Base-by-base conservation (phyloP, 192 early-diverging fungal genomes). In the Chytriomyces hyalinus region DNA sequence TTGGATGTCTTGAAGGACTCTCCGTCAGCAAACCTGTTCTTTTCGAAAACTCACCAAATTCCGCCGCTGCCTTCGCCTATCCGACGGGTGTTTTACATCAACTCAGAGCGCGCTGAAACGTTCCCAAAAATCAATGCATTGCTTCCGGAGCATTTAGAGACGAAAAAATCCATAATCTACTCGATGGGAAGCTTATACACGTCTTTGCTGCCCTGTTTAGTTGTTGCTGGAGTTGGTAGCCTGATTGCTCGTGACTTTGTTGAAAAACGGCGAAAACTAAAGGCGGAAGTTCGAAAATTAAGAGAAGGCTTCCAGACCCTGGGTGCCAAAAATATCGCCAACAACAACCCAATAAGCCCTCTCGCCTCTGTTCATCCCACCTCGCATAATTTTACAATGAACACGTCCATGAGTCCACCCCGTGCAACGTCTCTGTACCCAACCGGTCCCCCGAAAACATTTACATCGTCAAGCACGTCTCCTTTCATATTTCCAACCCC, bases 101-200 rank as follows among this genome's bases (percentile, higher is more conserved):
- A 93, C 65, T 84, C 87, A 45, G 90, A 92, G 75, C 89, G 86
- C 5, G 90, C 93, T 65, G 92, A 93, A 69, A 92, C 91, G 51
- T 91, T 87, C 61, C 90, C 91, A 9, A 80, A 84, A 28, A 80
- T 91, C 20, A 92, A 92, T 71, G 84, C 90, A 8, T 87, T 91
- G 51, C 80, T 91, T 8, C 76, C 85, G 11, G 77, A 76, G 36
- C 80, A 90, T 3, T 67, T 93, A 17, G 62, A 75, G 2, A 79
- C 72, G 7, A 90, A 91, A 73, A 80, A 85, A 44, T 81, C 87
- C 0, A 78, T 93, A 3, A 80, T 92, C 5, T 93, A 92, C 70
- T 88, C 91, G 0, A 92, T 92, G 67, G 92, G 92, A 1, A 93
- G 92, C 2, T 74, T 93, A 1, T 93, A 92, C 65, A 93, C 92